Base-by-base conservation (phyloP, 148 eudicot species). In the Simmondsia chinensis region DNA sequence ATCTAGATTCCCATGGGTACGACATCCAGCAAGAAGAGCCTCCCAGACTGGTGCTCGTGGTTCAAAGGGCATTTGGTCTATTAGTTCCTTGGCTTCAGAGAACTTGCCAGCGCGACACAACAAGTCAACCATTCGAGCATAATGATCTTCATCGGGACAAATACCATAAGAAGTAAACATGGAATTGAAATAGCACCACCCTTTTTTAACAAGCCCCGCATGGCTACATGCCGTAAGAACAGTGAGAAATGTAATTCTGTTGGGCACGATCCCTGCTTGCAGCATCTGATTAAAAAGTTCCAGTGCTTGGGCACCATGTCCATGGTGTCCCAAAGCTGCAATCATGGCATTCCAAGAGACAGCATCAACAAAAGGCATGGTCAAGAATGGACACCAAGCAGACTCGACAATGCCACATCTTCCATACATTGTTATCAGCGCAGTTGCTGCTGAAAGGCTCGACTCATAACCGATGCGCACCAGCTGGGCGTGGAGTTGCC, bases 301-400 rank as follows among this genome's bases (percentile, higher is more conserved):
- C 49, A 74, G 13, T 1, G 85, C 85, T 55, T 59, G 58, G 47
- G 21, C 47, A 46, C 85, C 85, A 32, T 74, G 59, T 22, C 81
- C 81, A 20, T 78, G 80, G 26, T 78, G 80, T 12, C 85, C 85
- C 48, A 54, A 39, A 39, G 80, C 85, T 10, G 73, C 80, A 57
- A 78, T 65, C 69, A 78, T 64, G 44, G 85, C 85, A 59, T 78
- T 78, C 80, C 85, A 78, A 20, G 85, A 78, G 22, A 78, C 69
- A 1, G 77, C 64, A 71, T 78, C 77, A 25, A 74, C 44, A 29
- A 38, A 73, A 14, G 75, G 58, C 80, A 78, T 71, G 19, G 72
- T 70, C 30, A 54, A 25, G 25, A 74, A 78, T 10, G 61, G 16
- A 18, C 23, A 47, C 30, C 48, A 60, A 0, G 77, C 77, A 40